phyloP scores from a whole-genome alignment of 2,329 filamentous ascomycete genomes.

The Botrytis galanthina region DNA sequence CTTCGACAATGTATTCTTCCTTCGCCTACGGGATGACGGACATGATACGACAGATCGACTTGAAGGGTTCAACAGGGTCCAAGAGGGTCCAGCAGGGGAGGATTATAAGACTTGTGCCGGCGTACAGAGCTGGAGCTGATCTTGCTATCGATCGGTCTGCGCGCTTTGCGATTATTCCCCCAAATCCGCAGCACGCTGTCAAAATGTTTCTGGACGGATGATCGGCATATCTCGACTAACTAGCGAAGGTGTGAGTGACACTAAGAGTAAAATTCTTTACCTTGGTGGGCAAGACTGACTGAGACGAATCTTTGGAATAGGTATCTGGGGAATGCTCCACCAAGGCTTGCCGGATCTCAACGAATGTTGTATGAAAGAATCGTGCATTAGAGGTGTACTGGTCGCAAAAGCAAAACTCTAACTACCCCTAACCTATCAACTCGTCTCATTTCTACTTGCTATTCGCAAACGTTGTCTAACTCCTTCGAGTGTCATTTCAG shows the following conservation, averaged over 20 bases:
- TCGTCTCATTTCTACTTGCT: conserved; percentile 15
- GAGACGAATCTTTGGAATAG: neutral
- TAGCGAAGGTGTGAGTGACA: neutral
- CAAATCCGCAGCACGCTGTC: neutral
- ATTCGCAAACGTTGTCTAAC: conserved; percentile 31
- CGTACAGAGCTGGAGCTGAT: neutral
- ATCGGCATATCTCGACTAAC: neutral
- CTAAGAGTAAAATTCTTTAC: neutral
- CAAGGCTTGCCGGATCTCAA: neutral
- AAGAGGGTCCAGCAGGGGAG: neutral
- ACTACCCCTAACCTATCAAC: conserved; percentile 17
- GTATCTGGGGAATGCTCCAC: neutral
- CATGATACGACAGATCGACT: conserved; percentile 4
- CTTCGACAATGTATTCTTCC: neutral
- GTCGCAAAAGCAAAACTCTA: no score
- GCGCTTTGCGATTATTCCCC: neutral
- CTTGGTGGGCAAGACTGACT: neutral
- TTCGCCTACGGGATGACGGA: conserved; percentile 10
- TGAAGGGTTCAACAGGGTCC: neutral
- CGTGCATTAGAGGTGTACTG: neutral
- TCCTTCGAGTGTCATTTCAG: conserved; percentile 33
- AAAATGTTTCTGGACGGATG: no score
- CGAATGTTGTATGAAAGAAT: neutral
- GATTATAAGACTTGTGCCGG: neutral
- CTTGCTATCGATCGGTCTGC: neutral